These are phyloP conservation scores for Ogataea trehaloabstinens DNA, from an alignment of 805 yeast species.

Conservation along the genomic window DNA sequence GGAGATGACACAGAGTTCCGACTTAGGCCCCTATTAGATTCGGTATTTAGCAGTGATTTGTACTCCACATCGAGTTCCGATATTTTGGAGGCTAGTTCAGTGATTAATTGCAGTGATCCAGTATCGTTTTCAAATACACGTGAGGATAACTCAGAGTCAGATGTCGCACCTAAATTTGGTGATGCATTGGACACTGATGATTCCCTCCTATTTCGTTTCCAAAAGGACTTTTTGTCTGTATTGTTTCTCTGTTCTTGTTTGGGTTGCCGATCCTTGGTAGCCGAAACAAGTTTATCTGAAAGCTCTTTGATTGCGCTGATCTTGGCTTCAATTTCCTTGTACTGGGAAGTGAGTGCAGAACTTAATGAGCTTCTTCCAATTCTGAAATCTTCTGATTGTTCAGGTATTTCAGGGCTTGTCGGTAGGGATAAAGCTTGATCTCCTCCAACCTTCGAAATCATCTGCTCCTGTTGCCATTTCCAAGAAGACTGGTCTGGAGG, in stretches of 20 bases:
- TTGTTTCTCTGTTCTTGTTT: conserved; percentile 5
- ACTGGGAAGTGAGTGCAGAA: conserved; percentile 12
- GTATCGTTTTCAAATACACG: conserved; percentile 3
- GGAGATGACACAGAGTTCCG: conserved; percentile 21
- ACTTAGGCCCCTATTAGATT: conserved; percentile 21
- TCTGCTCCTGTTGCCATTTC: conserved; percentile 5
- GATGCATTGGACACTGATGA: not conserved
- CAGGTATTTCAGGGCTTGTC: not conserved
- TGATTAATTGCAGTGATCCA: conserved; percentile 7
- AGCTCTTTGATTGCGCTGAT: conserved; percentile 16
- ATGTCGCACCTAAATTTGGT: not conserved
- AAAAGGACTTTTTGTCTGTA: conserved; percentile 19
- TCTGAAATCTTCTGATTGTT: conserved; percentile 17
- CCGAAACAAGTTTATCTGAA: conserved; percentile 9
- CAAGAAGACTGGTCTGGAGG: not conserved
- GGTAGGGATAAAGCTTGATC: not conserved
- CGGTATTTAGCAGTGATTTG: conserved; percentile 19
- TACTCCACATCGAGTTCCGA: conserved; percentile 25
- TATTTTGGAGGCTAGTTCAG: conserved; percentile 15
- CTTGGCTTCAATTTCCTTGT: conserved; percentile 16
- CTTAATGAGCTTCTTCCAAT: conserved; percentile 11
- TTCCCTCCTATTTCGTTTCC: conserved; percentile 24
- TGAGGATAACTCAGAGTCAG: not conserved
- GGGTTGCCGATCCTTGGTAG: conserved; percentile 8
- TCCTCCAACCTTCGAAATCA: conserved; percentile 14